phyloP scores from a whole-genome alignment of 208 protist genomes.

The Leishmania tarentolae region DNA sequence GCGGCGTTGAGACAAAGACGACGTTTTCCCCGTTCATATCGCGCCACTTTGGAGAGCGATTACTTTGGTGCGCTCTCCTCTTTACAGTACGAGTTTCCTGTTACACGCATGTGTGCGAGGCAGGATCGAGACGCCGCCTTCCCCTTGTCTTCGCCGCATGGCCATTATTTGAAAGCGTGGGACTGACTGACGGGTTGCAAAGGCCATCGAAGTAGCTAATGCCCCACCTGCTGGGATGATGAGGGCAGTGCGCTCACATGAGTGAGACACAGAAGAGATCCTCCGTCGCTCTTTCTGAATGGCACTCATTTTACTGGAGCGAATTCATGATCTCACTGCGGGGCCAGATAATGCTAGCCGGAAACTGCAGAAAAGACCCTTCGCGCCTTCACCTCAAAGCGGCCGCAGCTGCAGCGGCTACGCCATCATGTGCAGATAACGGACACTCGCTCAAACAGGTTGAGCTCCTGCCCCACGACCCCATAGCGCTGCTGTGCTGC shows the following conservation, averaged over 20 bases:
- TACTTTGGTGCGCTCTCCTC: neutral
- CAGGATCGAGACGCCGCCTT: neutral
- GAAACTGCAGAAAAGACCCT: neutral
- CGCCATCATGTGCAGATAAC: neutral
- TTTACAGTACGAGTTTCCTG: neutral
- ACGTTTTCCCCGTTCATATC: neutral
- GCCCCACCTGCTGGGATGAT: neutral
- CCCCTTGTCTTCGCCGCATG: neutral
- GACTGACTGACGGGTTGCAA: neutral
- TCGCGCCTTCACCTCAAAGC: neutral
- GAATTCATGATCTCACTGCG: neutral
- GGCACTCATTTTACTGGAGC: neutral
- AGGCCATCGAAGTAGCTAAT: neutral
- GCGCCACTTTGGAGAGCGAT: neutral
- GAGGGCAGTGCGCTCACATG: neutral
- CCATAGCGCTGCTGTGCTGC: neutral
- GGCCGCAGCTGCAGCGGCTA: neutral
- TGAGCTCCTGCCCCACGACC: neutral
- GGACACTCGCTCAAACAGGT: neutral
- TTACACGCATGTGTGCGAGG: neutral
- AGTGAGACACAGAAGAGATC: neutral
- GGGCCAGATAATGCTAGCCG: neutral
- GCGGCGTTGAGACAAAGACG: neutral
- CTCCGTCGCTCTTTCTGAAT: neutral
- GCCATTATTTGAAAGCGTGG: neutral